These are phyloP conservation scores for Spirogloea muscicola DNA, from an alignment of 139 green algal species.

Conservation along the genomic window DNA sequence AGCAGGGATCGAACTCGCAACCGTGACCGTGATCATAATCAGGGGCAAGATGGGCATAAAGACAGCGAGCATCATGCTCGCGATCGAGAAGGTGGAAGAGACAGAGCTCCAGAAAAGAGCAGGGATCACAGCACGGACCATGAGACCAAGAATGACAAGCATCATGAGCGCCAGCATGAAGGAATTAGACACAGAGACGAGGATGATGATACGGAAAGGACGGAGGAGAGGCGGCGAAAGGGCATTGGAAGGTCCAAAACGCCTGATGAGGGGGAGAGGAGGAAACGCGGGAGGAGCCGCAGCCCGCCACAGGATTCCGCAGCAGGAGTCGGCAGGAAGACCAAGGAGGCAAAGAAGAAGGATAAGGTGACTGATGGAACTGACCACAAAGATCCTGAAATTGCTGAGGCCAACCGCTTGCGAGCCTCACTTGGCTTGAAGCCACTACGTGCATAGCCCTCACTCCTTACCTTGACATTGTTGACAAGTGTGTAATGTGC, in stretches of 20 bases:
- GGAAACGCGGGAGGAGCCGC: neutral
- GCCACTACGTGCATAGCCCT: slow-evolving; percentile 41
- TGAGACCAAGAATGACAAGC: neutral
- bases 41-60: no score
- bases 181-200: neutral
- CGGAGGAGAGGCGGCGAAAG: slow-evolving; percentile 5
- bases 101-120: no score
- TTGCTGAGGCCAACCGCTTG: slow-evolving; percentile 64
- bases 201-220: slow-evolving; percentile 25
- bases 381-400: slow-evolving; percentile 51
- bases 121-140: no score
- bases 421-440: slow-evolving; percentile 69
- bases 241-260: neutral
- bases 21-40: no score
- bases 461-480: neutral
- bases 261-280: neutral
- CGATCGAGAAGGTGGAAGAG: slow-evolving; percentile 1
- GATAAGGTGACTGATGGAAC: slow-evolving; percentile 25
- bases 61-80: neutral
- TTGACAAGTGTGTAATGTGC: neutral
- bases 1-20: neutral
- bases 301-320: neutral
- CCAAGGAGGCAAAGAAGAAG: slow-evolving; percentile 26
- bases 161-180: neutral
- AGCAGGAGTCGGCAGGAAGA: neutral